Percentiles rank a stretch among this genome's conserved stretches.
Evolutionary conservation across 169 alveolate genomes (phyloP).

Genomic region (Eimeria acervulina): DNA sequence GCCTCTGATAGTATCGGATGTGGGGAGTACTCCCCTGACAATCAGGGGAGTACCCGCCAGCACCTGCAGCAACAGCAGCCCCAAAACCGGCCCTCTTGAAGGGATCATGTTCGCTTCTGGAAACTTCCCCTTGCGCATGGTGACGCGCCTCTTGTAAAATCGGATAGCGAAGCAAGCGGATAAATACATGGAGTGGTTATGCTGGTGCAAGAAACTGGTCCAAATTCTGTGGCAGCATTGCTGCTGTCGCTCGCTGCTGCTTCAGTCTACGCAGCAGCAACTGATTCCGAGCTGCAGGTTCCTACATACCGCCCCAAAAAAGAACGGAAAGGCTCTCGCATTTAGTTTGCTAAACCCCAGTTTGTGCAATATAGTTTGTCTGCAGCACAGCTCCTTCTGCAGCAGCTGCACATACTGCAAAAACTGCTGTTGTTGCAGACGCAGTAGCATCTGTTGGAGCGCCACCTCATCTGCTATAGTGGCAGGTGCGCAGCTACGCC

Average conservation of each 20-base stretch:
- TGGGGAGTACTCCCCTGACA: no score
- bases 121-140: not conserved
- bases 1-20: no score
- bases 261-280: constrained; percentile 50
- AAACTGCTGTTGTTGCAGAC: constrained; percentile 21
- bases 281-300: constrained; percentile 9
- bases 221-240: constrained; percentile 33
- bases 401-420: not conserved
- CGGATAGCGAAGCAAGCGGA: not conserved
- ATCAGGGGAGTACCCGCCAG: not conserved
- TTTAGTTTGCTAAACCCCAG: not conserved
- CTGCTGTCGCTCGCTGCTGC: constrained; percentile 41
- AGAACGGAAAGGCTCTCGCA: not conserved
- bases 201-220: constrained; percentile 7
- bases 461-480: not conserved
- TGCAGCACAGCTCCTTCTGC: not conserved
- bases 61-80: not conserved
- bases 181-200: not conserved
- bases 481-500: constrained; percentile 37
- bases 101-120: not conserved
- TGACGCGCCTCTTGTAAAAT: not conserved
- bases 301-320: not conserved
- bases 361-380: not conserved
- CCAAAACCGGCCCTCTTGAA: not conserved
- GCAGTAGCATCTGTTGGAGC: not conserved